These are phyloP conservation scores for Eutrema japonicum DNA, from an alignment of 345 rosid species.

Conservation along the genomic window DNA sequence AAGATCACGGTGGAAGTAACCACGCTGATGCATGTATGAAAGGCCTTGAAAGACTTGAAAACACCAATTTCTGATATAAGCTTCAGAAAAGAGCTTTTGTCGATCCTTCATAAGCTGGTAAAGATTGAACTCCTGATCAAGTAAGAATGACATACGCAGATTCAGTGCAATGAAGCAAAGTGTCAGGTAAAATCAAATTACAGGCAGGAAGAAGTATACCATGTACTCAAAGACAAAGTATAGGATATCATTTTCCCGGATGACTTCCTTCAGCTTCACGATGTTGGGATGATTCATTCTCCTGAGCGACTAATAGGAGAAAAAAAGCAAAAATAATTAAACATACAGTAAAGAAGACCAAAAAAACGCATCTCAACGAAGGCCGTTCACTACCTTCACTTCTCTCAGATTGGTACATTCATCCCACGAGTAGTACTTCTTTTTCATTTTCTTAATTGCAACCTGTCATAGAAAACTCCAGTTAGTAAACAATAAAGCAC, in stretches of 20 bases:
- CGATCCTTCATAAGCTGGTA: conserved; percentile 94
- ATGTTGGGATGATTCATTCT: conserved; percentile 94
- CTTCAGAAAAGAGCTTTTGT: conserved; percentile 73
- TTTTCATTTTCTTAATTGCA: no score
- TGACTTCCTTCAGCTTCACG: conserved; percentile 94
- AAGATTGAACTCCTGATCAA: conserved; percentile 80
- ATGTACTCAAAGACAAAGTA: conserved; percentile 95
- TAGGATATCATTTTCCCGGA: conserved; percentile 83
- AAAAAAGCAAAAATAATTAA: conserved; percentile 11
- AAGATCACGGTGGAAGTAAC: conserved; percentile 97
- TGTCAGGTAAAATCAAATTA: conserved; percentile 11
- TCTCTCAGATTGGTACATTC: no score
- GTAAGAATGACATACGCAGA: conserved; percentile 22
- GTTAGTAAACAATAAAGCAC: no score
- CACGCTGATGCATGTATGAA: conserved; percentile 89
- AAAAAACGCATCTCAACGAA: no score
- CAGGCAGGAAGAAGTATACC: conserved; percentile 54
- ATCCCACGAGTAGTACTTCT: no score
- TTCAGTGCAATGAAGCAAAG: conserved; percentile 7
- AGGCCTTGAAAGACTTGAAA: conserved; percentile 98
- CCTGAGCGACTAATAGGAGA: conserved; percentile 63
- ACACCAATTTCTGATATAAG: conserved; percentile 86
- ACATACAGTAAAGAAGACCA: conserved; percentile 14
- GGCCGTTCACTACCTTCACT: no score
- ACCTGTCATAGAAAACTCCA: no score